Conservation (phyloP, 306 rosid genomes). For the Dicorynia guianensis region DNA sequence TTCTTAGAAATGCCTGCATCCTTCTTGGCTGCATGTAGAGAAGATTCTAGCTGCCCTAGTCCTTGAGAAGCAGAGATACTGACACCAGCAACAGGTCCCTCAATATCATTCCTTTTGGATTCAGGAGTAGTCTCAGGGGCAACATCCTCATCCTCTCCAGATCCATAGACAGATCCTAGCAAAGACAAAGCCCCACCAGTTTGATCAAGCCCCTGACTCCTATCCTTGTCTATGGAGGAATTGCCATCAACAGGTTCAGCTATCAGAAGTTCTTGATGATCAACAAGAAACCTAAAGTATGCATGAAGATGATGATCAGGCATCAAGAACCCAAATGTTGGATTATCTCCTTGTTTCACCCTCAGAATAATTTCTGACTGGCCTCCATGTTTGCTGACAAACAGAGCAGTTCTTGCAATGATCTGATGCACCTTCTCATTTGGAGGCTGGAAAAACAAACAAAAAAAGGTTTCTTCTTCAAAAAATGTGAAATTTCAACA, state of each 20-base stretch:
- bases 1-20: constrained; percentile 50
- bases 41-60: constrained; percentile 49
- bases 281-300: constrained; percentile 80
- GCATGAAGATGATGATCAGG: constrained; percentile 81
- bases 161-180: constrained; percentile 87
- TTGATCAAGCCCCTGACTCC: constrained; percentile 52
- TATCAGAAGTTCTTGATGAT: constrained; percentile 73
- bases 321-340: constrained; percentile 90
- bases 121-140: constrained; percentile 48
- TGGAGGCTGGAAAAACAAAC: constrained; percentile 70
- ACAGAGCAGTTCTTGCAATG: constrained; percentile 78
- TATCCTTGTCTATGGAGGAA: constrained; percentile 53
- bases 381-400: constrained; percentile 80
- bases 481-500: constrained; percentile 35
- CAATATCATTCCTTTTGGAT: constrained; percentile 34
- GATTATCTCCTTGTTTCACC: constrained; percentile 94
- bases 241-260: constrained; percentile 51
- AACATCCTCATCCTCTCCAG: constrained; percentile 84
- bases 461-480: constrained; percentile 44
- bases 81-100: constrained; percentile 45
- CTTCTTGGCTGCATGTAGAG: constrained; percentile 50
- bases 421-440: constrained; percentile 88
- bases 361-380: constrained; percentile 89
- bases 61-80: constrained; percentile 46
- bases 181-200: constrained; percentile 82